phyloP scores from a whole-genome alignment of 495 filamentous ascomycete species.

The Polyplosphaeria fusca region DNA sequence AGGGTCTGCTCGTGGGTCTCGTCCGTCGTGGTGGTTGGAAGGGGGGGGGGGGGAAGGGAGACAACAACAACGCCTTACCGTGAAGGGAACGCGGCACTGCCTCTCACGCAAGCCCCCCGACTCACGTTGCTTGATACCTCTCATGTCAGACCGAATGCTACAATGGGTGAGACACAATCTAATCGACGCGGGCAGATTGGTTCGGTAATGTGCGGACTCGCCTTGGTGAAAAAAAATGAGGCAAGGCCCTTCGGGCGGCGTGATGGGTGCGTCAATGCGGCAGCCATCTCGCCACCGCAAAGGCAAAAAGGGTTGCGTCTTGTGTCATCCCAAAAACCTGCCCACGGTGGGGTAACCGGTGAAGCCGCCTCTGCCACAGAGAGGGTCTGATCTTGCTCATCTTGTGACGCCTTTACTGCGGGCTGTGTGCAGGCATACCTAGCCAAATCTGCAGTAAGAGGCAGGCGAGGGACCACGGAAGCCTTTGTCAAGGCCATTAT shows the following conservation, averaged over 20 bases:
- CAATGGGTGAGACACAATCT: conserved; percentile 33
- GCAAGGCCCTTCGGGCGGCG: conserved; percentile 29
- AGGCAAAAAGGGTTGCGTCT: conserved; percentile 20
- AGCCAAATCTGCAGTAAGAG: conserved; percentile 19
- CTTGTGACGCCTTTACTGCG: conserved; percentile 32
- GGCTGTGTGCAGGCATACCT: conserved; percentile 27
- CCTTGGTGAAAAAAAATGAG: conserved; percentile 19
- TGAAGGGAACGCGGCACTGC: not conserved
- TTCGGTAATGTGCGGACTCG: conserved; percentile 23
- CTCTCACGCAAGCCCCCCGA: conserved; percentile 7
- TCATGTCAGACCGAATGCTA: conserved; percentile 24
- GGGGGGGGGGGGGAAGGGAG: no score
- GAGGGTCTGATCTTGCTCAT: conserved; percentile 34
- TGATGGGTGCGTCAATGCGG: conserved; percentile 21
- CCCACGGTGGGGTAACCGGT: conserved; percentile 33
- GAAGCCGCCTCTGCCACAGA: conserved; percentile 29
- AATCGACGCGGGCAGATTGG: conserved; percentile 30
- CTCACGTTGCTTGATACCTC: conserved; percentile 12
- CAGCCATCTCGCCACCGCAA: conserved; percentile 33
- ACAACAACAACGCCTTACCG: conserved; percentile 15
- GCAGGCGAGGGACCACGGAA: conserved; percentile 25
- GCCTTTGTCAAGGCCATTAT: conserved; percentile 29
- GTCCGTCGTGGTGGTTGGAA: not conserved
- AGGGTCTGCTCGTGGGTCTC: not conserved
- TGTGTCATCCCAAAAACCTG: conserved; percentile 21